These are phyloP conservation scores for Ceratocystis albifundus DNA, from an alignment of 2,329 filamentous ascomycete species.

Conservation along the genomic window DNA sequence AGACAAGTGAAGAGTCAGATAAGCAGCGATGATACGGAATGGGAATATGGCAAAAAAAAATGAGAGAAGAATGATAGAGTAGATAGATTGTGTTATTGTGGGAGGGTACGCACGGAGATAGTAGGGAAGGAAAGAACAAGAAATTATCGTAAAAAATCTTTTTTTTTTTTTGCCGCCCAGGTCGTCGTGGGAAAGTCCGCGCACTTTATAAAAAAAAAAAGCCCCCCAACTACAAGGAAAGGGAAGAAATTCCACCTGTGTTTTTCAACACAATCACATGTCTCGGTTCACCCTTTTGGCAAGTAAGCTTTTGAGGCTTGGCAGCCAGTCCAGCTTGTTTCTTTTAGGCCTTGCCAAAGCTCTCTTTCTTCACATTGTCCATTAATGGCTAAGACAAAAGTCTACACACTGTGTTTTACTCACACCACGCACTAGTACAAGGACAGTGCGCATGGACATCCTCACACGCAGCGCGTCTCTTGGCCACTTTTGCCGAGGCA, in stretches of 20 bases:
- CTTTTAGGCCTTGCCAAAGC: too few relatives aligned
- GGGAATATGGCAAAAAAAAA: constrained; percentile 4
- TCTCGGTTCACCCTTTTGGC: neutral
- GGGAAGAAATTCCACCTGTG: too few relatives aligned
- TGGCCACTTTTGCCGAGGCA: neutral
- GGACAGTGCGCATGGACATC: neutral
- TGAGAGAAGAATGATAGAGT: constrained; percentile 15
- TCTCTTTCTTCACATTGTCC: too few relatives aligned
- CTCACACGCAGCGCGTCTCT: neutral
- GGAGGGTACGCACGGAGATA: too few relatives aligned
- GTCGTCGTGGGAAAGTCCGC: neutral
- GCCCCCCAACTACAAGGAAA: too few relatives aligned
- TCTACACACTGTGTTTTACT: neutral
- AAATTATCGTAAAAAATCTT: constrained; percentile 11
- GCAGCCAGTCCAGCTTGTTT: too few relatives aligned
- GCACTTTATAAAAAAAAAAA: neutral
- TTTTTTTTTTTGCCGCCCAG: neutral
- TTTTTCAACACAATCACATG: neutral
- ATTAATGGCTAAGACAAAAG: too few relatives aligned
- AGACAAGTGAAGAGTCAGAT: neutral
- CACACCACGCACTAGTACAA: neutral
- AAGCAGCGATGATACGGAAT: neutral
- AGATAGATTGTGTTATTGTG: too few relatives aligned
- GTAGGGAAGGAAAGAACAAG: constrained; percentile 9
- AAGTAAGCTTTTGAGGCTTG: too few relatives aligned